A percentile compares a stretch with the other conserved stretches of the same genome.
These are phyloP conservation scores for Tillandsia leiboldiana DNA, from an alignment of 176 grass and related monocot species.

Conservation along the genomic window DNA sequence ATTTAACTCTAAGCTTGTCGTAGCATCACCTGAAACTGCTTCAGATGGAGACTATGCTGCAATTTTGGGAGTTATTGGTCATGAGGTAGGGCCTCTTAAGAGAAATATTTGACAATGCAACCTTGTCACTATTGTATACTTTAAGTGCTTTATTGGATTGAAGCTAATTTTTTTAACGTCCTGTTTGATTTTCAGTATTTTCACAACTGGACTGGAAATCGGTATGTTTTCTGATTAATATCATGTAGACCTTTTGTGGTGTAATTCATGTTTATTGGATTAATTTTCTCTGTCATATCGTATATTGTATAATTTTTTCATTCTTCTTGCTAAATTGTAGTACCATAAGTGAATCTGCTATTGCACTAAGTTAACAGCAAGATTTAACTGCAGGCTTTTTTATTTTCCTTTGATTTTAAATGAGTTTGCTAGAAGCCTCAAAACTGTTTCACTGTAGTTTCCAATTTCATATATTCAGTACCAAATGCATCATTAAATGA, in stretches of 20 bases:
- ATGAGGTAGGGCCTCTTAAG: slow-evolving; percentile 45
- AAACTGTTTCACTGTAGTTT: neutral
- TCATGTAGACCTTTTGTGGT: slow-evolving; percentile 2
- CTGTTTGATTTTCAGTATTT: slow-evolving; percentile 73
- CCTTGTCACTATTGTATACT: neutral
- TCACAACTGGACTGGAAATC: slow-evolving; percentile 99
- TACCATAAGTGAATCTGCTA: too few species aligned
- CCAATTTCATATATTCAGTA: neutral
- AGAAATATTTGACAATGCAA: neutral
- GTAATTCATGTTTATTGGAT: neutral
- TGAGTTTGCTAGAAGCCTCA: too few species aligned
- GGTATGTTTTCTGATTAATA: slow-evolving; percentile 33
- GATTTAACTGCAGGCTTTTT: too few species aligned
- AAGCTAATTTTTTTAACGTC: slow-evolving; percentile 18
- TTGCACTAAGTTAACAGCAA: too few species aligned
- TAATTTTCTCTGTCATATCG: neutral
- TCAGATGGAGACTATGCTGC: slow-evolving; percentile 95
- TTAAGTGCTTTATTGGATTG: neutral
- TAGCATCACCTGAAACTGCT: slow-evolving; percentile 93
- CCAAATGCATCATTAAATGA: neutral
- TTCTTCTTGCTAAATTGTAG: too few species aligned
- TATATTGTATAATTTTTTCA: neutral
- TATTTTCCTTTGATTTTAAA: too few species aligned
- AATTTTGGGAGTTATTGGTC: slow-evolving; percentile 94
- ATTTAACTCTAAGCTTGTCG: slow-evolving; percentile 98